Percentiles rank a stretch among this genome's conserved stretches.
Evolutionary conservation across 1,284 basidiomycete species (phyloP).

Genomic region (Caloboletus firmus): DNA sequence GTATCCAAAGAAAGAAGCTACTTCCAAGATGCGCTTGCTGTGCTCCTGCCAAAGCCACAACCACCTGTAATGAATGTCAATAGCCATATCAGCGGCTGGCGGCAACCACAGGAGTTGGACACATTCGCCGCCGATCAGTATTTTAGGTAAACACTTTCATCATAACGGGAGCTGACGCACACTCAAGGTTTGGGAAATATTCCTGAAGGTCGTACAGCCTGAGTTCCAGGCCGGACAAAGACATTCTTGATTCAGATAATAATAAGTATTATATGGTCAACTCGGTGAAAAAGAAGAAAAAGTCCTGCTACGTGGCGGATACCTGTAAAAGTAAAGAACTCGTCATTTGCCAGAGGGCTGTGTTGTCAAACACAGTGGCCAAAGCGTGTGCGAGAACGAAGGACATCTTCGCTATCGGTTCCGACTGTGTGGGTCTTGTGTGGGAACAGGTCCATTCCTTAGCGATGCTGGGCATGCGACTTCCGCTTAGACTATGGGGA

Average conservation of each 20-base stretch:
- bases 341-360: not conserved
- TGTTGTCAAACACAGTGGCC: no score
- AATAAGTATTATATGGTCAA: not conserved
- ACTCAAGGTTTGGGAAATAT: constrained; percentile 1
- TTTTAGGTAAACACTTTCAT: not conserved
- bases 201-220: no score
- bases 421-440: no score
- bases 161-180: not conserved
- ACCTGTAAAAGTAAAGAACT: not conserved
- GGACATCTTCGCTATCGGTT: no score
- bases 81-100: not conserved
- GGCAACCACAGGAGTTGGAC: not conserved
- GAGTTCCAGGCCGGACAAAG: not conserved
- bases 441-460: no score
- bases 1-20: not conserved
- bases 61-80: not conserved
- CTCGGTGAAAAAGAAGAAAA: not conserved
- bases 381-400: no score
- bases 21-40: not conserved
- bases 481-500: no score
- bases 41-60: not conserved
- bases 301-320: no score
- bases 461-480: no score
- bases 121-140: not conserved
- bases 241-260: not conserved